phyloP scores from a whole-genome alignment of 805 yeast genomes.

The Millerago galiae region DNA sequence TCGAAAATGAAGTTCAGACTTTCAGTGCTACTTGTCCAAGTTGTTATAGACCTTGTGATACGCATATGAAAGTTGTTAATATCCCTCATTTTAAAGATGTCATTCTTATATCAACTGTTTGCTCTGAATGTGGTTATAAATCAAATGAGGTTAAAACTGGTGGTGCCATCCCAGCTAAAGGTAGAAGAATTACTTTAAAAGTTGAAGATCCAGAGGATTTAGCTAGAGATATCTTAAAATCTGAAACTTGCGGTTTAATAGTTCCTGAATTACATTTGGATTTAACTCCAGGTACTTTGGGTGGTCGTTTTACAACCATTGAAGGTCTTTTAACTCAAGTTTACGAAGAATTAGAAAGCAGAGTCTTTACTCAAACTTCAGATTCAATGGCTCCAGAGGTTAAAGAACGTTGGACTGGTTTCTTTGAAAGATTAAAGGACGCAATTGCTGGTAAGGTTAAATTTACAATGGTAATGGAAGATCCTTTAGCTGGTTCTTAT shows the following conservation, averaged over 20 bases:
- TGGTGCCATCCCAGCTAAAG: slow-evolving; percentile 87
- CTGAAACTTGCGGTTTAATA: slow-evolving; percentile 83
- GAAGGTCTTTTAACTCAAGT: slow-evolving; percentile 92
- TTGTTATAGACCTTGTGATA: slow-evolving; percentile 74
- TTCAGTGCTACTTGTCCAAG: slow-evolving; percentile 91
- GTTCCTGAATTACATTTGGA: slow-evolving; percentile 89
- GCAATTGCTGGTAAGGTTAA: slow-evolving; percentile 78
- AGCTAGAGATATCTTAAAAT: slow-evolving; percentile 88
- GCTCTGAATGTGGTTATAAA: slow-evolving; percentile 91
- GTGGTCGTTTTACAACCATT: slow-evolving; percentile 95
- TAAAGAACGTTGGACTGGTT: slow-evolving; percentile 73
- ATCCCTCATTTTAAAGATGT: slow-evolving; percentile 99
- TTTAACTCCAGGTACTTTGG: slow-evolving; percentile 91
- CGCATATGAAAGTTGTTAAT: slow-evolving; percentile 94
- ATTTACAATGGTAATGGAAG: slow-evolving; percentile 85
- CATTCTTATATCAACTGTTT: slow-evolving; percentile 88
- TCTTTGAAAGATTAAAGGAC: slow-evolving; percentile 65
- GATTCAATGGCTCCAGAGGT: slow-evolving; percentile 85
- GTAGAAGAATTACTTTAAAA: slow-evolving; percentile 62
- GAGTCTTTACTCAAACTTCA: slow-evolving; percentile 80
- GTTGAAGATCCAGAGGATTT: slow-evolving; percentile 86
- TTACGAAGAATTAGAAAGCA: slow-evolving; percentile 75
- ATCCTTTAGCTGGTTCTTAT: slow-evolving; percentile 92
- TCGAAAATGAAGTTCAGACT: slow-evolving; percentile 85
- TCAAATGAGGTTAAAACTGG: slow-evolving; percentile 98